Base-by-base conservation (phyloP, 2,329 filamentous ascomycete species). In the Diaporthe batatas region DNA sequence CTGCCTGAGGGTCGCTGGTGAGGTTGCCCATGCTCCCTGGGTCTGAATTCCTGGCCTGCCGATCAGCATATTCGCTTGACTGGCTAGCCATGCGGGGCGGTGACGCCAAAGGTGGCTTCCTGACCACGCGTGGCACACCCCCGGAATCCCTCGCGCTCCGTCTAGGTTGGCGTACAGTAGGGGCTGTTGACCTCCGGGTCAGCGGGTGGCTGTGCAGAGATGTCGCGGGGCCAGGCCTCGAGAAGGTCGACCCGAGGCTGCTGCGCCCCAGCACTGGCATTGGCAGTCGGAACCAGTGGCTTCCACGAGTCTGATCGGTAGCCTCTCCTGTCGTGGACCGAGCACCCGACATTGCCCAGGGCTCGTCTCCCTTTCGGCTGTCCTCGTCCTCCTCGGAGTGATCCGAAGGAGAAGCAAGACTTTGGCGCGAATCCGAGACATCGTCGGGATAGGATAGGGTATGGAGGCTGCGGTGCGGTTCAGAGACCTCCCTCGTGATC, bases 201-300 rank as follows among this genome's bases (percentile, higher is more conserved):
- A 51, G 62, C n/a, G 62, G 62, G n/a, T 65, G 62, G 44, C 62
- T 65, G 29, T 51, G 62, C 6, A 65, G 44, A 14, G 62, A 36
- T 39, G 62, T 51, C 29, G 44, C 62, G n/a, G 44, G 62, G 21
- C 44, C 62, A 47, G 62, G 62, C 14, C 44, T 53, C 44, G 62
- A 65, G 6, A 49, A 44, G 10, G 62, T 65, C 29, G 62, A 65
- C 29, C 44, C 34, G 29, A 51, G 21, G 32, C 62, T 49, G 62
- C 62, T 65, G 32, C 18, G 62, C 11, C n/a, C 44, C 32, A 36
- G 62, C 18, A 3, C 44, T 18, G 62, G 62, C 62, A 49, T 51
- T n/a, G 62, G 62, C 44, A 65, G 21, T 32, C 25, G 44, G 44
- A 65, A 65, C 62, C 62, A 65, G 14, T n/a, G 49, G 62, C 21